Conservation (phyloP, 257 asterid genomes). For the Eustoma russellianum region DNA sequence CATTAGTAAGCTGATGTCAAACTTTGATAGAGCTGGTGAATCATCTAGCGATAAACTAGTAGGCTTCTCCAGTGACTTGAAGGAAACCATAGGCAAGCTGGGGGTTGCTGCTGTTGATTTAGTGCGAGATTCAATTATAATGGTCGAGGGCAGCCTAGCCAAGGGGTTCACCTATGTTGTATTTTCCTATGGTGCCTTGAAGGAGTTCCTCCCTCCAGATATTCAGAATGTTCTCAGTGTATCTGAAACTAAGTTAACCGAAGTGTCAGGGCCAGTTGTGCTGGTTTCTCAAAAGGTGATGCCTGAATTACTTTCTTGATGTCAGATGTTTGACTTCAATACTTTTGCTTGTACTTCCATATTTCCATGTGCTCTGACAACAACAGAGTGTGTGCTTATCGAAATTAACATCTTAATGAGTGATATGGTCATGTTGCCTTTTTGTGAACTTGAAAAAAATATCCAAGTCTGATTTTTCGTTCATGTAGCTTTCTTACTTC, state of each 20-base stretch:
- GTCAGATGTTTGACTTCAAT: neutral
- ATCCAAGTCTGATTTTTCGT: neutral
- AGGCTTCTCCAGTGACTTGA: conserved; percentile 42
- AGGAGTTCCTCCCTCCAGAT: conserved; percentile 63
- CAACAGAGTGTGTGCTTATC: neutral
- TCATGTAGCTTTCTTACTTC: neutral
- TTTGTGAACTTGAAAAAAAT: neutral
- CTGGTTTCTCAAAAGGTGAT: conserved; percentile 55
- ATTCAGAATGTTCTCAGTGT: conserved; percentile 39
- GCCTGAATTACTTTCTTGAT: conserved; percentile 3
- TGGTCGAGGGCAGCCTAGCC: conserved; percentile 48
- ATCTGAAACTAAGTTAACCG: conserved; percentile 35
- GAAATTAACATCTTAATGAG: neutral
- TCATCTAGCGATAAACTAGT: conserved; percentile 45
- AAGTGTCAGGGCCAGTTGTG: conserved; percentile 42
- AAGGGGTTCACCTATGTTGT: conserved; percentile 44
- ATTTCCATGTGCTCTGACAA: neutral
- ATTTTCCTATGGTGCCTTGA: conserved; percentile 52
- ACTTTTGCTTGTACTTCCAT: neutral
- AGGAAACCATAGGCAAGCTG: conserved; percentile 51
- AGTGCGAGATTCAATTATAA: conserved; percentile 37
- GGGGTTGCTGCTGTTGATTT: conserved; percentile 47
- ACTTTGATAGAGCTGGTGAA: conserved; percentile 52
- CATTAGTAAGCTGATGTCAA: conserved; percentile 23
- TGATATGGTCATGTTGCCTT: neutral